Conservation (phyloP, 2,329 filamentous ascomycete genomes). For the Ophiostoma himal-ulmi region DNA sequence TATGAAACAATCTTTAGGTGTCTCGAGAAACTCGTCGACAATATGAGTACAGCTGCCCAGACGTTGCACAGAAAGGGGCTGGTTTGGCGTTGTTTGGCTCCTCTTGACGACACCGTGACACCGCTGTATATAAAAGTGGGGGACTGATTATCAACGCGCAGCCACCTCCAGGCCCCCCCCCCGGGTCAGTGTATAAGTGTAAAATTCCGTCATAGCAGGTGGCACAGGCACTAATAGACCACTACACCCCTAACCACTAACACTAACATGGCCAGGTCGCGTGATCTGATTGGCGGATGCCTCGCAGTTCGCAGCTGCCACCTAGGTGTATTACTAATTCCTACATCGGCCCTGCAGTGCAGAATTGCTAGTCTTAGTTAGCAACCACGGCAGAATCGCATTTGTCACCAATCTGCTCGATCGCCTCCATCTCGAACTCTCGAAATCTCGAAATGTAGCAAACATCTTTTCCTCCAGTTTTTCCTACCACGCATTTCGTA, state of each 20-base stretch:
- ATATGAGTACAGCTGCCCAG: neutral
- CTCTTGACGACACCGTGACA: neutral
- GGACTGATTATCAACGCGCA: neutral
- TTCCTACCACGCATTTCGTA: no score
- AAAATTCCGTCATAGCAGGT: constrained; percentile 7
- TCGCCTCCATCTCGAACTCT: neutral
- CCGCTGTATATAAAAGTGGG: neutral
- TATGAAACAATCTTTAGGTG: neutral
- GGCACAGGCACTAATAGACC: neutral
- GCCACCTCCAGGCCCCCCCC: neutral
- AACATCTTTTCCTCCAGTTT: neutral
- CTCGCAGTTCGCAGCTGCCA: neutral
- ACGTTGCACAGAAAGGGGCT: constrained; percentile 9
- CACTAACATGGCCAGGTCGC: neutral
- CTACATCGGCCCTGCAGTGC: constrained; percentile 7
- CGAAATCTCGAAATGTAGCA: neutral
- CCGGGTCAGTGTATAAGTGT: neutral
- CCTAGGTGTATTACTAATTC: neutral
- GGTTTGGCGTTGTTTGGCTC: neutral
- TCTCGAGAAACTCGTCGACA: neutral
- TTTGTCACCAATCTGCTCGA: constrained; percentile 10
- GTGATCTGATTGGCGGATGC: neutral
- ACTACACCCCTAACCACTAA: no score
- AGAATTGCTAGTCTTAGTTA: neutral
- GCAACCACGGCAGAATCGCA: neutral